Percentiles rank a stretch among this genome's conserved stretches.
Conservation (phyloP, 139 green algal genomes). For the Bryopsis sp. region DNA sequence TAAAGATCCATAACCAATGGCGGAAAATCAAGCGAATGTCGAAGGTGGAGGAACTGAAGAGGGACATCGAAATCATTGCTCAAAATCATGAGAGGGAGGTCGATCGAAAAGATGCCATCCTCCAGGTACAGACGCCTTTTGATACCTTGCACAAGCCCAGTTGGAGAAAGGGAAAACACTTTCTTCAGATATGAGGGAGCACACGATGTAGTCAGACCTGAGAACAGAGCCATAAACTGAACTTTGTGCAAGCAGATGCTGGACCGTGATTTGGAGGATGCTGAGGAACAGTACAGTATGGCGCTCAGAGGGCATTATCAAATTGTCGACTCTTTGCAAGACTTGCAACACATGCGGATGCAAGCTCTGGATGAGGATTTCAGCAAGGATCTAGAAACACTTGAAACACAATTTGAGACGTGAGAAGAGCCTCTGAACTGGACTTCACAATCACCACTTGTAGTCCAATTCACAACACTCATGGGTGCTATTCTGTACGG, state of each 20-base stretch:
- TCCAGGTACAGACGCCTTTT: constrained; percentile 70
- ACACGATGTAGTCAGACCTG: not conserved
- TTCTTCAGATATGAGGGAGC: too few species aligned
- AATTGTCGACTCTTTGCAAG: constrained; percentile 29
- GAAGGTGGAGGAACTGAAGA: constrained; percentile 73
- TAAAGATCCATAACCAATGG: constrained; percentile 85
- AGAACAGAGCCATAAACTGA: not conserved
- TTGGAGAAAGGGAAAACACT: too few species aligned
- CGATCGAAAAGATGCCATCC: constrained; percentile 72
- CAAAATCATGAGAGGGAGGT: constrained; percentile 72
- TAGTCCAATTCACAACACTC: not conserved
- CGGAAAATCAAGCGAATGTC: constrained; percentile 76
- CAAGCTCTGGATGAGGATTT: not conserved
- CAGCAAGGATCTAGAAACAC: not conserved
- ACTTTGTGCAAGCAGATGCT: constrained; percentile 44
- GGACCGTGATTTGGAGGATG: constrained; percentile 74
- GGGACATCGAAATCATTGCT: constrained; percentile 66
- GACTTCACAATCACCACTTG: not conserved
- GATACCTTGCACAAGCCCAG: too few species aligned
- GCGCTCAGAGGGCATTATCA: constrained; percentile 55
- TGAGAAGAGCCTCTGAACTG: not conserved
- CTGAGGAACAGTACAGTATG: constrained; percentile 71
- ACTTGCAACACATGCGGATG: not conserved
- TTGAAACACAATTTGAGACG: not conserved
- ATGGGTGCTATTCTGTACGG: not conserved